A percentile compares a stretch with the other conserved stretches of the same genome.
Evolutionary conservation across 2,329 filamentous ascomycete genomes (phyloP).

Genomic region (Colletotrichum tropicicola): DNA sequence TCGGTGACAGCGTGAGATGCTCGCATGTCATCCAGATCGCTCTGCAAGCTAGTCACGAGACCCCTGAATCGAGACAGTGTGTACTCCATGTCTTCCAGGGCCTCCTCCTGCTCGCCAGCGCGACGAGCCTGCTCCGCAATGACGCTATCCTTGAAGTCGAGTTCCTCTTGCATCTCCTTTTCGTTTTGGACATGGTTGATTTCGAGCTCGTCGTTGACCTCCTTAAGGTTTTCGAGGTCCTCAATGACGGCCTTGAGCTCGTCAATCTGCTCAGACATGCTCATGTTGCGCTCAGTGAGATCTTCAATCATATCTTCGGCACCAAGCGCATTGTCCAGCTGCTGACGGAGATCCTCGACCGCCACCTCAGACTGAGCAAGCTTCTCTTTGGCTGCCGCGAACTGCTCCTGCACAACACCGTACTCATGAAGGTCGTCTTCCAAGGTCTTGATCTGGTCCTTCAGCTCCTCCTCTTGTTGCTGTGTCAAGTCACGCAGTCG

Average conservation of each 20-base stretch:
- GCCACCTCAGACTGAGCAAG: constrained; percentile 76
- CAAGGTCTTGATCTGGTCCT: constrained; percentile 77
- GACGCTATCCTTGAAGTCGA: constrained; percentile 86
- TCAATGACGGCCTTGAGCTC: constrained; percentile 84
- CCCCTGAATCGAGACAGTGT: constrained; percentile 89
- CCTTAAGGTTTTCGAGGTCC: constrained; percentile 88
- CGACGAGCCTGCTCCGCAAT: constrained; percentile 84
- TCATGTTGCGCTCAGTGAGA: constrained; percentile 86
- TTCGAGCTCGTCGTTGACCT: constrained; percentile 94
- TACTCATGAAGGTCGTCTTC: constrained; percentile 78
- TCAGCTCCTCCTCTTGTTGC: constrained; percentile 83
- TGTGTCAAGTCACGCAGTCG: constrained; percentile 87
- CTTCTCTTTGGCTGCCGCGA: constrained; percentile 76
- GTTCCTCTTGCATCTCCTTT: constrained; percentile 92
- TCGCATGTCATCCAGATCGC: constrained; percentile 89
- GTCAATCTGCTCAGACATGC: constrained; percentile 82
- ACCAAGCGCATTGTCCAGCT: constrained; percentile 87
- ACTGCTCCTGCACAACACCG: constrained; percentile 72
- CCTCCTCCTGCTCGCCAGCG: constrained; percentile 78
- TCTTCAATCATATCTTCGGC: constrained; percentile 96
- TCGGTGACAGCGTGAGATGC: constrained; percentile 93
- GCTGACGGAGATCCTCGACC: constrained; percentile 87
- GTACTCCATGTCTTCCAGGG: constrained; percentile 88
- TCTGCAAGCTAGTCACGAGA: constrained; percentile 85
- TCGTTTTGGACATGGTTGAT: constrained; percentile 92